Evolutionary conservation across 768 basidiomycete genomes (phyloP), one percentile per base, ranked within the genome.

Genomic region (Gloeostereum incarnatum): DNA sequence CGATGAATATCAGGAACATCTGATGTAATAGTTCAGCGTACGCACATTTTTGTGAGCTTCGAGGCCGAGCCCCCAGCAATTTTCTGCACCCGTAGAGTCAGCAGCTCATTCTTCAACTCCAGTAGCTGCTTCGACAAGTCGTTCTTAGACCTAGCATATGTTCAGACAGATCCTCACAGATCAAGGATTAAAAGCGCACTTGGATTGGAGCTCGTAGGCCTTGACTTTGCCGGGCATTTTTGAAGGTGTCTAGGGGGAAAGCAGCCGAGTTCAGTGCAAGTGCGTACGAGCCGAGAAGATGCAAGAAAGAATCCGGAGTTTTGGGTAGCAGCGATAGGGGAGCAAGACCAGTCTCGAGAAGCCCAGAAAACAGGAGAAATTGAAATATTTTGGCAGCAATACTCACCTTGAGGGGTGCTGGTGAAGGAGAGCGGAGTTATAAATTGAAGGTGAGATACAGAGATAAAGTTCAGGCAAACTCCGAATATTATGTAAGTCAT

Each of bases 1-100:
- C 10, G 24, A 25, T 26, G 36, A 17, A 35, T 13, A 33, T n/a
- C 22, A 43, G 36, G 2, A 38, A 29, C 36, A 36, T 26, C 19
- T 16, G 4, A 38, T 37, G n/a, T 29, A 31, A 8, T 31, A 37
- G 16, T 6, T 5, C 21, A 4, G 8, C 18, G 16, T 14, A 75
- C 84, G 54, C 63, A 99, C 96, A 99, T 98, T 73, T 87, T 91
- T 55, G 89, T 93, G 51, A 99, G 75, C 69, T 98, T 98, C 41
- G 89, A 81, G 42, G 93, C 83, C 50, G 89, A 87, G 23, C 92
- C 91, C 55, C 92, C 92, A 45, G 90, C 87, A 56, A 94, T 89
- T 78, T 97, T 97, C 75, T 96, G 91, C 47, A 99, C 96, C 55
- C 94, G 82, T 63, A 99, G 76, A 56, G 73, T 71, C 47, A 89